phyloP scores from a whole-genome alignment of 1,284 basidiomycete genomes.

The Rhodotorula sp. region DNA sequence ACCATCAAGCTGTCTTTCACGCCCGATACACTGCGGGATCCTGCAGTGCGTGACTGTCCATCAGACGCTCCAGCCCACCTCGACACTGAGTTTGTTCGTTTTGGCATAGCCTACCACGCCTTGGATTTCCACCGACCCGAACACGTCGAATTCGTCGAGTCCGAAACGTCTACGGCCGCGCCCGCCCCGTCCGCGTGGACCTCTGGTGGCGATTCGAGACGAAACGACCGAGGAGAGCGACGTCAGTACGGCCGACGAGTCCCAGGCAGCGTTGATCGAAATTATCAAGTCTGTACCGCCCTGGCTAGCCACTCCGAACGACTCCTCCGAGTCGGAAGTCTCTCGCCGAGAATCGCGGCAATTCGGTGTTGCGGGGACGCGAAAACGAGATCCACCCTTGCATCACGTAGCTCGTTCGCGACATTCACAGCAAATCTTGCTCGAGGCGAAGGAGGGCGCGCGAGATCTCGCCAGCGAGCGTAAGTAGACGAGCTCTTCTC shows the following conservation, averaged over 20 bases:
- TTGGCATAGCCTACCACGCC: not conserved
- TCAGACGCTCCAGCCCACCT: not conserved
- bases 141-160: too few relatives aligned
- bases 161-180: not conserved
- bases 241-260: not conserved
- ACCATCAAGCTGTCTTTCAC: slow-evolving; percentile 95
- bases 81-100: not conserved
- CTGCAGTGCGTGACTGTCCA: slow-evolving; percentile 62
- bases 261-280: not conserved
- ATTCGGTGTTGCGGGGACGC: too few relatives aligned
- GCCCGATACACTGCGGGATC: slow-evolving; percentile 81
- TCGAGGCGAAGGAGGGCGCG: slow-evolving; percentile 28
- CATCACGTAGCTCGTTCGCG: not conserved
- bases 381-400: too few relatives aligned
- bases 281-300: not conserved
- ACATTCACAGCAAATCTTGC: slow-evolving; percentile 4
- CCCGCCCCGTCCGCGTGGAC: too few relatives aligned
- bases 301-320: not conserved
- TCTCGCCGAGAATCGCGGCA: too few relatives aligned
- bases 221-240: not conserved
- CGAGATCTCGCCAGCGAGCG: slow-evolving; percentile 31
- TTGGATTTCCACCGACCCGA: too few relatives aligned
- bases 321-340: too few relatives aligned
- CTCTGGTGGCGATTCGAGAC: not conserved
- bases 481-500: not conserved